Base-by-base conservation (phyloP, 2,329 filamentous ascomycete genomes). In the Sporothrix pallida region DNA sequence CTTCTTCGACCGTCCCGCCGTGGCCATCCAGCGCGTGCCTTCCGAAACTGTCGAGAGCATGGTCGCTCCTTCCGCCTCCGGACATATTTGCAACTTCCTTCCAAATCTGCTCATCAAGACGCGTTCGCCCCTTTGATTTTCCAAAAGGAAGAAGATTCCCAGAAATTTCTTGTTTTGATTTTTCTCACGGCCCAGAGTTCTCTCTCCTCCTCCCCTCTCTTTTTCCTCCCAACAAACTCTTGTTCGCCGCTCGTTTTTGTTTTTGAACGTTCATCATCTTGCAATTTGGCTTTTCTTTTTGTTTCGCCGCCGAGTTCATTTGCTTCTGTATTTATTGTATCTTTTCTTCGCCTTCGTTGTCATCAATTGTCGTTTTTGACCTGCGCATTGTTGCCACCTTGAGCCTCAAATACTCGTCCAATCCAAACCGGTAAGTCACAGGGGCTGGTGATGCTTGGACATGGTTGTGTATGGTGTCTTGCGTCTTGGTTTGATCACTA, bases 251-350 rank as follows among this genome's bases (percentile, higher is more conserved):
- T 46, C 31, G 31, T 37, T 9, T 68, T 70, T 70, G 46, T 68
- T 72, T 58, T 58, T 71, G 67, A 74, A 17, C 67, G 31, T 44
- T 26, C 74, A 70, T 71, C 73, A 71, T 75, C 76, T 76, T 75
- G 75, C 69, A 56, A 48, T 42, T 31, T 72, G 31, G 70, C 75
- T 54, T 50, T 15, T 44, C 23, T 60, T 73, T 75, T 72, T 71
- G 73, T 60, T n/a, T 50, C 20, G 26, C 26, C 56, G 50, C 26
- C 56, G 50, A 60, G 56, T 17, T 20, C 31, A 50, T 44, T 62
- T 46, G 48, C 15, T 62, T 72, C 58, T 65, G 58, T 73, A 23
- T 12, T 50, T 42, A 13, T n/a, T 68, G n/a, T 15, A 42, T 52
- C 9, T 23, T 56, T 72, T 48, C 44, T 3, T 63, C 7, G 3